Percentiles rank a stretch among this genome's conserved stretches.
These are phyloP conservation scores for Ogataea philodendri DNA, from an alignment of 805 yeast genomes.

Conservation along the genomic window DNA sequence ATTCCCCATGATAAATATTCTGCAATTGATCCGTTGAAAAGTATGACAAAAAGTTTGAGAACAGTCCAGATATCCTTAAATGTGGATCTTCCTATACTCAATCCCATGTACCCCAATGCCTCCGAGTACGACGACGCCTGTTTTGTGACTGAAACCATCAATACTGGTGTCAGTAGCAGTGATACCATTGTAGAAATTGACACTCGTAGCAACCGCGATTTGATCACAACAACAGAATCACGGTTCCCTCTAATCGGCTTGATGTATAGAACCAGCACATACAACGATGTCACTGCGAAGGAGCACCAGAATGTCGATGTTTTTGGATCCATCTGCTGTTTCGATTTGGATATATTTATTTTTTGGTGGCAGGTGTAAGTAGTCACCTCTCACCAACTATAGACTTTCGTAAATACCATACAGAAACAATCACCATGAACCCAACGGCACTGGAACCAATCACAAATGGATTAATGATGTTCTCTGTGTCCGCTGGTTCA, in stretches of 20 bases:
- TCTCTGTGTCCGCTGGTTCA: constrained; percentile 50
- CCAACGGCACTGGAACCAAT: constrained; percentile 71
- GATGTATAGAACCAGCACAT: constrained; percentile 44
- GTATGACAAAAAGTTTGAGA: constrained; percentile 34
- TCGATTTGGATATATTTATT: neutral
- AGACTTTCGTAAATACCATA: constrained; percentile 63
- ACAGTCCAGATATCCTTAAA: constrained; percentile 20
- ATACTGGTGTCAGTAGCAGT: constrained; percentile 33
- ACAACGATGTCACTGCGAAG: constrained; percentile 40
- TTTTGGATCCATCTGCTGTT: constrained; percentile 2
- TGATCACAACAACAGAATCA: constrained; percentile 43
- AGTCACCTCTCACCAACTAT: constrained; percentile 14
- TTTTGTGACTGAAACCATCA: constrained; percentile 23
- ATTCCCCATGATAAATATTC: constrained; percentile 33
- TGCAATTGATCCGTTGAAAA: constrained; percentile 50
- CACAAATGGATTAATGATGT: constrained; percentile 46
- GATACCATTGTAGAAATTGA: constrained; percentile 33
- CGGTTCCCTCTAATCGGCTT: constrained; percentile 31
- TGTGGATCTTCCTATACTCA: constrained; percentile 14
- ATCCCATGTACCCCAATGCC: constrained; percentile 19
- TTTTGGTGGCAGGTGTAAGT: constrained; percentile 9
- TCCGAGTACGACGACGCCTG: constrained; percentile 11
- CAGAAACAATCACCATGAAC: constrained; percentile 58
- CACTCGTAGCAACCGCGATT: constrained; percentile 41
- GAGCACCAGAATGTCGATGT: constrained; percentile 28